A percentile compares a stretch with the other conserved stretches of the same genome.
Conservation (phyloP, 2,329 filamentous ascomycete genomes). For the Aspergillus fumigatus region DNA sequence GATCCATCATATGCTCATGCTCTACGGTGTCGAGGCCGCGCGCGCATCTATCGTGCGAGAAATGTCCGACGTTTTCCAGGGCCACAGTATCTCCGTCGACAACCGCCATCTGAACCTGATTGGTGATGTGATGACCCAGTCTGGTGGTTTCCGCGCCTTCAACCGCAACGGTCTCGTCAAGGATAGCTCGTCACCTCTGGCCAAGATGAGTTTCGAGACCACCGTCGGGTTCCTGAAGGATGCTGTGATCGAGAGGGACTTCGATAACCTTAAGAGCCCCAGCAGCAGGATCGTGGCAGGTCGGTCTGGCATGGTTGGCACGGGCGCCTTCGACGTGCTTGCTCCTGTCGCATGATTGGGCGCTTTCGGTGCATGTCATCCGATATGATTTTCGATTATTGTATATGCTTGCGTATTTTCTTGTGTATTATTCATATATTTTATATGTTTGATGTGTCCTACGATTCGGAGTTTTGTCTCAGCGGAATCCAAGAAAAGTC, state of each 20-base stretch:
- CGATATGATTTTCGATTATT: slow-evolving; percentile 12
- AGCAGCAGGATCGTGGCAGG: slow-evolving; percentile 87
- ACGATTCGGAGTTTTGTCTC: slow-evolving; percentile 37
- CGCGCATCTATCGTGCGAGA: slow-evolving; percentile 83
- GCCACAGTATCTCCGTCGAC: slow-evolving; percentile 90
- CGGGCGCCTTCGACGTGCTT: slow-evolving; percentile 87
- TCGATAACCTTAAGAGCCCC: slow-evolving; percentile 80
- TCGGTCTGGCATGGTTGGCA: slow-evolving; percentile 75
- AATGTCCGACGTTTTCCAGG: slow-evolving; percentile 76
- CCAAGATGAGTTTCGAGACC: slow-evolving; percentile 99
- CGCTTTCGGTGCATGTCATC: slow-evolving; percentile 9
- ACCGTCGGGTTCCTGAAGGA: slow-evolving; percentile 91
- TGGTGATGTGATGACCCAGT: slow-evolving; percentile 95
- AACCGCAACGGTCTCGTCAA: slow-evolving; percentile 78
- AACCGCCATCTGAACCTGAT: slow-evolving; percentile 91
- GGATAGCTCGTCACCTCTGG: slow-evolving; percentile 82
- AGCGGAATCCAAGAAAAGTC: slow-evolving; percentile 31
- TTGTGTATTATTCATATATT: slow-evolving; percentile 6
- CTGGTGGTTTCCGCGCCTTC: slow-evolving; percentile 84
- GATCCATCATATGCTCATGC: slow-evolving; percentile 73
- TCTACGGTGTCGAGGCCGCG: slow-evolving; percentile 92
- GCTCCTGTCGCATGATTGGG: slow-evolving; percentile 42
- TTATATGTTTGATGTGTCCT: slow-evolving; percentile 27
- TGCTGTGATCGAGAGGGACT: slow-evolving; percentile 83
- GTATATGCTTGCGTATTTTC: slow-evolving; percentile 17